Percentiles rank a stretch among this genome's conserved stretches.
phyloP scores from a whole-genome alignment of 306 rosid species.

The Trifolium pratense region DNA sequence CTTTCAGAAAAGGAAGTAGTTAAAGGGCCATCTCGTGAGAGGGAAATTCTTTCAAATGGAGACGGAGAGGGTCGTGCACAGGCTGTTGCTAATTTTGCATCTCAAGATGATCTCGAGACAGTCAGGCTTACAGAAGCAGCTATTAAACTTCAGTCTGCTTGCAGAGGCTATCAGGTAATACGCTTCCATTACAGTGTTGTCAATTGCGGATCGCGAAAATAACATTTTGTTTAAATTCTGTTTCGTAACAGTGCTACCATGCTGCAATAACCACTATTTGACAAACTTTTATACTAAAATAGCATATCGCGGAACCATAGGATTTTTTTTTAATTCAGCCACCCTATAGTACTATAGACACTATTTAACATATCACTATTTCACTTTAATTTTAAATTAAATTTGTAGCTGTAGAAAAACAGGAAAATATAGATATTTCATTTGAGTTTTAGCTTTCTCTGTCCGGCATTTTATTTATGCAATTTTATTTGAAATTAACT shows the following conservation, averaged over 20 bases:
- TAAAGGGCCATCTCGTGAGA: slow-evolving; percentile 44
- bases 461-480: slow-evolving; percentile 2
- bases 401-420: slow-evolving; percentile 11
- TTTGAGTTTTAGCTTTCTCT: not conserved
- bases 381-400: slow-evolving; percentile 19
- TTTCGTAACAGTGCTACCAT: not conserved
- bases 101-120: slow-evolving; percentile 51
- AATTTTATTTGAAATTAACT: slow-evolving; percentile 23
- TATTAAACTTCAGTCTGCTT: slow-evolving; percentile 67
- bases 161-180: slow-evolving; percentile 72
- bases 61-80: slow-evolving; percentile 38
- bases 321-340: not conserved
- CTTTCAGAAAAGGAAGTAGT: slow-evolving; percentile 51
- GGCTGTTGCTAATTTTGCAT: slow-evolving; percentile 38
- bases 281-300: not conserved
- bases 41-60: slow-evolving; percentile 30
- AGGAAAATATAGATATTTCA: not conserved
- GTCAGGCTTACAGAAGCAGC: slow-evolving; percentile 60
- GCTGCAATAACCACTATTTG: not conserved
- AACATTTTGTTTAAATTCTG: not conserved
- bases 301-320: not conserved
- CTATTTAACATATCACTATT: not conserved
- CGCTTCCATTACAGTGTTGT: not conserved
- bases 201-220: too few species aligned
- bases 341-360: not conserved